Conservation (phyloP, 2,329 filamentous ascomycete genomes). For the Paracorniculantispora psalliotae region DNA sequence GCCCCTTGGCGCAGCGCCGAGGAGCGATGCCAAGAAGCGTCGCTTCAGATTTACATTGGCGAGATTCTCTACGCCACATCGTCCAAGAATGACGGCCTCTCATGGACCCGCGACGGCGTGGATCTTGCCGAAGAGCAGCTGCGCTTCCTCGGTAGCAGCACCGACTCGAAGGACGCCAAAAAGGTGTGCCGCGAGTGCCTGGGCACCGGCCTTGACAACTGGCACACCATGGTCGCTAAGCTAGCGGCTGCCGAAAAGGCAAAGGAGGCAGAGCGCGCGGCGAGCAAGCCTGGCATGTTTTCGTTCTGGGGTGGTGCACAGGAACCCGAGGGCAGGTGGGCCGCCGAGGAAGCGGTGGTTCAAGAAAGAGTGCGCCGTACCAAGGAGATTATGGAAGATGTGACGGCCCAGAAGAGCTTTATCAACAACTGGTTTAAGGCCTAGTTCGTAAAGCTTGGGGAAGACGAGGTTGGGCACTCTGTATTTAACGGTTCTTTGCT, state of each 20-base stretch:
- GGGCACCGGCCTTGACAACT: conserved; percentile 70
- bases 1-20: conserved; percentile 59
- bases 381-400: conserved; percentile 47
- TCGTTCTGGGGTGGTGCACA: conserved; percentile 32
- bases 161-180: conserved; percentile 24
- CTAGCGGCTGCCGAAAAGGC: conserved; percentile 51
- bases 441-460: conserved; percentile 21
- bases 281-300: conserved; percentile 26
- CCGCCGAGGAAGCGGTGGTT: conserved; percentile 50
- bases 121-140: conserved; percentile 70
- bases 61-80: conserved; percentile 77
- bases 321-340: conserved; percentile 43
- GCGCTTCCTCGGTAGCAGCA: conserved; percentile 34
- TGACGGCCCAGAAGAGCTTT: conserved; percentile 32
- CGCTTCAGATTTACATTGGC: conserved; percentile 82
- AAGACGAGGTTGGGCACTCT: background rate
- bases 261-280: conserved; percentile 32
- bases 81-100: conserved; percentile 63
- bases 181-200: conserved; percentile 74
- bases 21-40: conserved; percentile 78
- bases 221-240: conserved; percentile 71
- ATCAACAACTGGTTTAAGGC: conserved; percentile 36
- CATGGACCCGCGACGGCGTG: conserved; percentile 87
- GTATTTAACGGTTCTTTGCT: background rate
- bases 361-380: conserved; percentile 47